phyloP scores from a whole-genome alignment of 768 basidiomycete species.

The Lactarius trivialis region DNA sequence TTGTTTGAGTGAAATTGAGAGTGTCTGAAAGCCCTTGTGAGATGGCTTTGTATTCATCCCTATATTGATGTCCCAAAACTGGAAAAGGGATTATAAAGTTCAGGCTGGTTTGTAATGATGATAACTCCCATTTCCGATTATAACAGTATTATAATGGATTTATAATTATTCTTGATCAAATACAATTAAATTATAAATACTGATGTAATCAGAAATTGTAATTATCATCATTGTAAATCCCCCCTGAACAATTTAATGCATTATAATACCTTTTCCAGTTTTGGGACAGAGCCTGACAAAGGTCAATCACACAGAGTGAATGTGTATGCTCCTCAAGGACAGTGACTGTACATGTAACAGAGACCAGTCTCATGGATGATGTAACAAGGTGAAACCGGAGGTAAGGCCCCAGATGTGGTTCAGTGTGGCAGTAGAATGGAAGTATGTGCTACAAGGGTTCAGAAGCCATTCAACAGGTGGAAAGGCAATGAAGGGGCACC shows the following conservation, averaged over 20 bases:
- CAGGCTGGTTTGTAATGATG: too few relatives aligned
- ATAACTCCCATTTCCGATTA: too few relatives aligned
- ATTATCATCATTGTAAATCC: too few relatives aligned
- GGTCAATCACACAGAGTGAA: background rate
- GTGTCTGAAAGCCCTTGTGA: slow-evolving; percentile 82
- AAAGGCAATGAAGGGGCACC: slow-evolving; percentile 35
- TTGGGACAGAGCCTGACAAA: background rate
- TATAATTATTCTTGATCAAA: too few relatives aligned
- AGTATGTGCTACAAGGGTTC: slow-evolving; percentile 66
- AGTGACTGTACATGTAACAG: slow-evolving; percentile 85
- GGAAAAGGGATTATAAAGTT: too few relatives aligned
- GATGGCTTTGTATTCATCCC: slow-evolving; percentile 79
- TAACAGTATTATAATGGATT: too few relatives aligned
- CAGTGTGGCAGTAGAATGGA: slow-evolving; percentile 88
- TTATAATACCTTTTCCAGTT: too few relatives aligned
- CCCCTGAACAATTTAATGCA: too few relatives aligned
- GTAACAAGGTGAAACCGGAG: slow-evolving; percentile 87
- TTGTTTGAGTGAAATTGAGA: slow-evolving; percentile 86
- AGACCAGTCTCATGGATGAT: slow-evolving; percentile 89
- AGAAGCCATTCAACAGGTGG: background rate
- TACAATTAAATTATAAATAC: too few relatives aligned
- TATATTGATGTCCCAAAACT: too few relatives aligned
- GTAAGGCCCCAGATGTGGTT: slow-evolving; percentile 87
- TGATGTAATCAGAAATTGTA: too few relatives aligned
- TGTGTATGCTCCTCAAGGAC: slow-evolving; percentile 43